Conservation (phyloP, 2,329 filamentous ascomycete genomes). For the Penicillium vulpinum region DNA sequence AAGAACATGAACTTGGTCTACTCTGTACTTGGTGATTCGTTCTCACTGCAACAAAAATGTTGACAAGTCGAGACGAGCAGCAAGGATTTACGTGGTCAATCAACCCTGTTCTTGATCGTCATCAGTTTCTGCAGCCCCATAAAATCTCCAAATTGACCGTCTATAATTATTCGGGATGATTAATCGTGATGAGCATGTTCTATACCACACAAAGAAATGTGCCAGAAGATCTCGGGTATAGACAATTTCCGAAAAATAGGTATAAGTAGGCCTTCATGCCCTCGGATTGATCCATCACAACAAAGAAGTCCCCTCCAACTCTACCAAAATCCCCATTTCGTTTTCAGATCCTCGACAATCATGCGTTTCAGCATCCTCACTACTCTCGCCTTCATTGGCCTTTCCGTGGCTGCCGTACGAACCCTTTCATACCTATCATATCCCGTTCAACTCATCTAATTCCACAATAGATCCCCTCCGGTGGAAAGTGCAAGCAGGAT, state of each 20-base stretch:
- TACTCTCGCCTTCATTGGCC: slow-evolving; percentile 3
- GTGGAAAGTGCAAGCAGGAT: slow-evolving; percentile 9
- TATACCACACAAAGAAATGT: neutral
- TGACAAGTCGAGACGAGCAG: neutral
- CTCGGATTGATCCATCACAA: neutral
- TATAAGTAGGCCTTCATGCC: neutral
- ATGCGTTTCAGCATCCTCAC: slow-evolving; percentile 5
- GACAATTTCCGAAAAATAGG: neutral
- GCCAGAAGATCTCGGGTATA: neutral
- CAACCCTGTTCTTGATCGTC: neutral
- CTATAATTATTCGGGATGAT: slow-evolving; percentile 1
- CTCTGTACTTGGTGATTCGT: too few relatives aligned
- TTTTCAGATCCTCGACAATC: neutral
- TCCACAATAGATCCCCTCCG: slow-evolving; percentile 1
- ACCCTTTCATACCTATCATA: neutral
- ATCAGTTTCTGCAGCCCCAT: neutral
- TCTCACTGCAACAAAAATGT: neutral
- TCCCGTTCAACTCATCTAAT: neutral
- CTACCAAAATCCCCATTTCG: too few relatives aligned
- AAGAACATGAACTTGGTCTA: too few relatives aligned
- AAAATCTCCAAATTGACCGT: neutral
- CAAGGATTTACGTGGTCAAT: neutral
- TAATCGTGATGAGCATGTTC: neutral
- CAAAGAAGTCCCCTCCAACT: neutral
- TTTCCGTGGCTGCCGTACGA: slow-evolving; percentile 3